phyloP scores from a whole-genome alignment of 2,329 filamentous ascomycete species.

The Microdochium bolleyi region DNA sequence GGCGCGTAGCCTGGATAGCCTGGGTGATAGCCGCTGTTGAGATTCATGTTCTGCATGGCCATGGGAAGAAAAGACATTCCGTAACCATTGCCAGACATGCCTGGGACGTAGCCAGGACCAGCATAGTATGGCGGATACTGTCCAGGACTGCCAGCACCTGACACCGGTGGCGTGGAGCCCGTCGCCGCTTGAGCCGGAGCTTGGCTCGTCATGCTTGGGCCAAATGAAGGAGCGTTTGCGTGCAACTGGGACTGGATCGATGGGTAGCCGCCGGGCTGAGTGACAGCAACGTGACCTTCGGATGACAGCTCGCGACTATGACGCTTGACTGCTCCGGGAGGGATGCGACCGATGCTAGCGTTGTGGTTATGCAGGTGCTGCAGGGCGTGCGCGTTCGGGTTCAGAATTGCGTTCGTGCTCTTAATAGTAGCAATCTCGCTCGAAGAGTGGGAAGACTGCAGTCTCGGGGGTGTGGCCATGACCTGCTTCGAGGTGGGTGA shows the following conservation, averaged over 20 bases:
- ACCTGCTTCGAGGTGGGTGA: constrained; percentile 39
- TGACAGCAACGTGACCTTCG: constrained; percentile 30
- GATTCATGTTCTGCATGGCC: constrained; percentile 59
- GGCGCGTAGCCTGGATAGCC: constrained; percentile 50
- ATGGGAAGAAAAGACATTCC: constrained; percentile 56
- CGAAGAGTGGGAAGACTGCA: constrained; percentile 84
- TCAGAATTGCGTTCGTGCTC: constrained; percentile 43
- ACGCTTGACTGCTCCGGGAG: constrained; percentile 57
- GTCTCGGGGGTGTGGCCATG: constrained; percentile 60
- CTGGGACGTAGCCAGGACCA: constrained; percentile 4
- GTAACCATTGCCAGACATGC: constrained; percentile 15
- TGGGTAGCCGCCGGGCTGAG: constrained; percentile 39
- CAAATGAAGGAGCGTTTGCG: constrained; percentile 72
- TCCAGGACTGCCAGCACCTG: constrained; percentile 4
- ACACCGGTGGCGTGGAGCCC: constrained; percentile 7
- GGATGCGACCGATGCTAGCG: constrained; percentile 73
- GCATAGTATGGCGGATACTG: constrained; percentile 17
- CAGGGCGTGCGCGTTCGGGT: constrained; percentile 51
- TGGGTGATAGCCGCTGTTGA: constrained; percentile 48
- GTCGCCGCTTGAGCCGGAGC: constrained; percentile 10
- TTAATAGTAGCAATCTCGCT: constrained; percentile 85
- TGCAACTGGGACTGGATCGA: constrained; percentile 69
- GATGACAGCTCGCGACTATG: constrained; percentile 66
- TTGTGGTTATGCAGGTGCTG: constrained; percentile 71
- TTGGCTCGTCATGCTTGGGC: constrained; percentile 45